Evolutionary conservation across 139 green algal genomes (phyloP).

Genomic region (Tetradesmus obliquus): DNA sequence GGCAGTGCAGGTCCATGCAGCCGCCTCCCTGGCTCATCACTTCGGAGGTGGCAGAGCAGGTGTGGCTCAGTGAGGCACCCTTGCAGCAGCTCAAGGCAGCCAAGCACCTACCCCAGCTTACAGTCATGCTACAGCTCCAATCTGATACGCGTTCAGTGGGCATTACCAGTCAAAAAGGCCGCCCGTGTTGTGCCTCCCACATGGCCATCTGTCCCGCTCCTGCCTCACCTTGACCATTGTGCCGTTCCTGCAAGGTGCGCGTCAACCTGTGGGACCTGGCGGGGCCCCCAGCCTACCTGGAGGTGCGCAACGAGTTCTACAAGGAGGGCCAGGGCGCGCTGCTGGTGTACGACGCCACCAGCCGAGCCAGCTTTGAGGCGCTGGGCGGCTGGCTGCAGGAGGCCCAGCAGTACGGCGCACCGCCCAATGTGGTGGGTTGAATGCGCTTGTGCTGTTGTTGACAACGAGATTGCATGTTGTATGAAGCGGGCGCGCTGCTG

Average conservation of each 20-base stretch:
- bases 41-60: no score
- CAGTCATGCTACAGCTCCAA: no score
- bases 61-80: no score
- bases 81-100: no score
- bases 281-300: slow-evolving; percentile 60
- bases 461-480: neutral
- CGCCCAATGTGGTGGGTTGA: slow-evolving; percentile 58
- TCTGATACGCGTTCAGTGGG: no score
- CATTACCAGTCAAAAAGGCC: no score
- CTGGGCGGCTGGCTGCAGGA: slow-evolving; percentile 68
- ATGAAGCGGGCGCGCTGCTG: slow-evolving; percentile 37
- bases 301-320: slow-evolving; percentile 80
- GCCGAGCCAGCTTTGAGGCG: slow-evolving; percentile 62
- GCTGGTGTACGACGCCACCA: slow-evolving; percentile 51
- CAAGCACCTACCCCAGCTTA: no score
- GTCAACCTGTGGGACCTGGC: slow-evolving; percentile 80
- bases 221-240: no score
- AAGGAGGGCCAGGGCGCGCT: slow-evolving; percentile 64
- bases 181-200: no score
- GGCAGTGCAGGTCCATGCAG: no score
- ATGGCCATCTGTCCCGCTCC: no score
- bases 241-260: slow-evolving; percentile 53
- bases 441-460: neutral
- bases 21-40: no score
- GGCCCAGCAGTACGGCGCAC: slow-evolving; percentile 50